Percentiles rank a stretch among this genome's conserved stretches.
These are phyloP conservation scores for Aspergillus puulaauensis DNA, from an alignment of 2,329 filamentous ascomycete genomes.

Conservation along the genomic window DNA sequence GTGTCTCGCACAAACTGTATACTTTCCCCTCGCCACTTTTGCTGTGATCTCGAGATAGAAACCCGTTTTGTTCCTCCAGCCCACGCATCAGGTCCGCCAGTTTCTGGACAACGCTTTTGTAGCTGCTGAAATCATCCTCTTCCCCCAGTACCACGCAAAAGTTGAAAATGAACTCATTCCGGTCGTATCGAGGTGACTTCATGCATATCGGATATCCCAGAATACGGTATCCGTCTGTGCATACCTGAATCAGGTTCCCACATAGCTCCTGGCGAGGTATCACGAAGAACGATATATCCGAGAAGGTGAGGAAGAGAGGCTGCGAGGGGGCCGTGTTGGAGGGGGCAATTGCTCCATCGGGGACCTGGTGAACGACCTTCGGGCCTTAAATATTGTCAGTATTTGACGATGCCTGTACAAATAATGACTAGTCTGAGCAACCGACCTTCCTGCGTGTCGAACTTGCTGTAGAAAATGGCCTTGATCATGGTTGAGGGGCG, in stretches of 20 bases:
- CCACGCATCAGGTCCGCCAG: conserved; percentile 82
- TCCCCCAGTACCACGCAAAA: conserved; percentile 81
- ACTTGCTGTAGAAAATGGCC: conserved; percentile 67
- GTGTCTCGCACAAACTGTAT: conserved; percentile 74
- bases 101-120: conserved; percentile 81
- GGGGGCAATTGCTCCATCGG: conserved; percentile 57
- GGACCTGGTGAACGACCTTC: conserved; percentile 65
- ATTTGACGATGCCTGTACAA: neutral
- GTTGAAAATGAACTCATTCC: conserved; percentile 98
- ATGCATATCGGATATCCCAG: conserved; percentile 90
- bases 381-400: conserved; percentile 46
- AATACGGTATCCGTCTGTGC: conserved; percentile 72
- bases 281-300: conserved; percentile 84
- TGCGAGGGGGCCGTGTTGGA: conserved; percentile 47
- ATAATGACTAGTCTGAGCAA: neutral
- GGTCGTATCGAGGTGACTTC: conserved; percentile 74
- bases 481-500: conserved; percentile 53
- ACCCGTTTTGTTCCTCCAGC: conserved; percentile 87
- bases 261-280: conserved; percentile 95
- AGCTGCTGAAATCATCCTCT: conserved; percentile 69
- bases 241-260: conserved; percentile 77
- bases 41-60: conserved; percentile 56
- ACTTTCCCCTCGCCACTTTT: conserved; percentile 51
- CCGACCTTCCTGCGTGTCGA: conserved; percentile 58
- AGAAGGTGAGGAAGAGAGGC: conserved; percentile 77